Evolutionary conservation across 768 basidiomycete genomes (phyloP).

Genomic region (Lactarius trivialis): DNA sequence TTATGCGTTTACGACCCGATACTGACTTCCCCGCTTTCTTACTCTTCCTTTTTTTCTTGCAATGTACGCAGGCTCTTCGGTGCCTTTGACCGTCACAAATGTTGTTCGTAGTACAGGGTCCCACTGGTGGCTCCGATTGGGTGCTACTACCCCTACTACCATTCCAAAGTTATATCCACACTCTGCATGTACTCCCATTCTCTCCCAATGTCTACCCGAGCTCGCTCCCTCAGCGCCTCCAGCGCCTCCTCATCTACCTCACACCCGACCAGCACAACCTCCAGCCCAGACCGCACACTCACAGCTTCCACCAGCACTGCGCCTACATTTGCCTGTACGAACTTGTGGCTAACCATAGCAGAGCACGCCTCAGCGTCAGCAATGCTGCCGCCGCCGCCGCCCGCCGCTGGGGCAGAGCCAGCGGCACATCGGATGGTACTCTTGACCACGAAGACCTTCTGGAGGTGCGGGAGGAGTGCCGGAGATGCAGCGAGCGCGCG

Average conservation of each 20-base stretch:
- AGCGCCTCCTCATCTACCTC: not conserved
- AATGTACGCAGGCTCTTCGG: too few relatives aligned
- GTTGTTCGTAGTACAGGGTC: too few relatives aligned
- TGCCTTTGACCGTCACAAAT: too few relatives aligned
- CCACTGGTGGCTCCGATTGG: too few relatives aligned
- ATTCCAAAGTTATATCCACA: too few relatives aligned
- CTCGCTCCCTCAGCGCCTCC: not conserved
- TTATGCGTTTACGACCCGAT: too few relatives aligned
- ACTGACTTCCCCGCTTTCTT: too few relatives aligned
- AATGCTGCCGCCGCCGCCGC: not conserved
- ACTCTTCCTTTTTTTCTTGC: too few relatives aligned
- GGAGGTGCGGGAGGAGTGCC: too few relatives aligned
- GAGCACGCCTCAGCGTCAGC: not conserved
- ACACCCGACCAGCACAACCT: conserved; percentile 7
- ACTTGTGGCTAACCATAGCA: not conserved
- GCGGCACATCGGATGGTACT: not conserved
- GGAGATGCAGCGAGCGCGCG: not conserved
- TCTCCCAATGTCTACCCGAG: not conserved
- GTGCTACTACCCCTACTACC: too few relatives aligned
- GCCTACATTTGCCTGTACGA: not conserved
- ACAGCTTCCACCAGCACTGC: conserved; percentile 3
- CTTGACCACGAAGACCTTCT: too few relatives aligned
- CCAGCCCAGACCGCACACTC: not conserved
- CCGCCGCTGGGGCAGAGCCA: not conserved
- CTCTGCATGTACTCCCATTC: conserved; percentile 8